A percentile compares a stretch with the other conserved stretches of the same genome.
Evolutionary conservation across 441 rosid genomes (phyloP).

Genomic region (Erysimum pusillum): DNA sequence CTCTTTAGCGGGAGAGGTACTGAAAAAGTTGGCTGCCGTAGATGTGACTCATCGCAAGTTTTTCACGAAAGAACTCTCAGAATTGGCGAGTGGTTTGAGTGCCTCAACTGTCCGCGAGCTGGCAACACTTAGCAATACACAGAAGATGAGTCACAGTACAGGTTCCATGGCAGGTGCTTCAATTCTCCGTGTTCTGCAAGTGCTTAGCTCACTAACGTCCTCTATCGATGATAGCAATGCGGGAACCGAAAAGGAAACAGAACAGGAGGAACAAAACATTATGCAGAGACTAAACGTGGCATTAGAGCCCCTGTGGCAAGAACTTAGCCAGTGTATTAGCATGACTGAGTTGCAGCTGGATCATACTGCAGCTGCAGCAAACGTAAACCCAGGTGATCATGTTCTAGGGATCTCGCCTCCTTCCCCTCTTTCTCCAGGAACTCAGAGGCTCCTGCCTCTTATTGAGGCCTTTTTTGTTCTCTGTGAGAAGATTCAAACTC

Average conservation of each 20-base stretch:
- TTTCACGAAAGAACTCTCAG: slow-evolving; percentile 76
- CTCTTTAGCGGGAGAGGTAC: slow-evolving; percentile 81
- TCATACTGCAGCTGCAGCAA: slow-evolving; percentile 60
- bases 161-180: slow-evolving; percentile 97
- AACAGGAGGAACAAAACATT: slow-evolving; percentile 77
- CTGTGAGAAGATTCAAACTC: slow-evolving; percentile 89
- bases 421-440: slow-evolving; percentile 88
- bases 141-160: slow-evolving; percentile 88
- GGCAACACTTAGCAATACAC: slow-evolving; percentile 71
- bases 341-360: slow-evolving; percentile 85
- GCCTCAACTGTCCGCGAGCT: slow-evolving; percentile 86
- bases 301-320: slow-evolving; percentile 95
- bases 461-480: slow-evolving; percentile 97
- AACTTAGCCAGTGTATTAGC: slow-evolving; percentile 89
- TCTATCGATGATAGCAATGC: slow-evolving; percentile 50
- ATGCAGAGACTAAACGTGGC: slow-evolving; percentile 77
- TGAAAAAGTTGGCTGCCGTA: slow-evolving; percentile 85
- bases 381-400: slow-evolving; percentile 66
- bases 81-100: slow-evolving; percentile 81
- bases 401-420: slow-evolving; percentile 64
- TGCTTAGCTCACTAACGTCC: slow-evolving; percentile 77
- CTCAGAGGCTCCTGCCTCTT: slow-evolving; percentile 92
- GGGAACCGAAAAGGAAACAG: slow-evolving; percentile 55
- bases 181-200: slow-evolving; percentile 86
- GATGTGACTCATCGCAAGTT: slow-evolving; percentile 69